phyloP scores from a whole-genome alignment of 441 rosid species.

The Eruca vesicaria region DNA sequence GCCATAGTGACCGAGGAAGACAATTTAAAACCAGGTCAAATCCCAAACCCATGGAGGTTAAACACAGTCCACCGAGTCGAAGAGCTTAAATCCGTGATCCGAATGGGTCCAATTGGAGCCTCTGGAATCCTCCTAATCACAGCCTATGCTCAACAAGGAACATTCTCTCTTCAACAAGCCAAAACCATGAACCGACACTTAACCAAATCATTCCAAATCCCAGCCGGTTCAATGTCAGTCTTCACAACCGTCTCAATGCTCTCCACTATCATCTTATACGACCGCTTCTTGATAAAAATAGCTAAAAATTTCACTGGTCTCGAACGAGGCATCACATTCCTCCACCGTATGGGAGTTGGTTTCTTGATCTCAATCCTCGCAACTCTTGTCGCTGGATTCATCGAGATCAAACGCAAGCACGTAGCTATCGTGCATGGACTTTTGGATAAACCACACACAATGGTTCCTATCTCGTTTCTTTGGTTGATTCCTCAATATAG shows the following conservation, averaged over 20 bases:
- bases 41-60: constrained; percentile 69
- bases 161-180: constrained; percentile 92
- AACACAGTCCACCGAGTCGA: constrained; percentile 91
- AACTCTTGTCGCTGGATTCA: constrained; percentile 73
- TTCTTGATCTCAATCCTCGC: constrained; percentile 72
- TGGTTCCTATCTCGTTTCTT: constrained; percentile 64
- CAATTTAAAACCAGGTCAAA: constrained; percentile 40
- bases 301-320: constrained; percentile 68
- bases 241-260: constrained; percentile 84
- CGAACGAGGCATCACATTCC: constrained; percentile 76
- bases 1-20: constrained; percentile 67
- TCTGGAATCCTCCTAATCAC: constrained; percentile 84
- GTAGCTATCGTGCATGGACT: constrained; percentile 53
- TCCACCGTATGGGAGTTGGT: constrained; percentile 87
- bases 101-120: constrained; percentile 96
- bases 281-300: constrained; percentile 57
- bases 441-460: constrained; percentile 40
- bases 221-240: constrained; percentile 88
- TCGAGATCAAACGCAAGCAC: constrained; percentile 66
- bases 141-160: constrained; percentile 84
- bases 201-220: constrained; percentile 65
- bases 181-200: constrained; percentile 83
- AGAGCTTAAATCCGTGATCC: constrained; percentile 74
- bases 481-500: constrained; percentile 84
- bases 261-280: constrained; percentile 64